Evolutionary conservation across 148 eudicot genomes (phyloP), one percentile per base, ranked within the genome.

Genomic region (Vaccinium corymbosum): DNA sequence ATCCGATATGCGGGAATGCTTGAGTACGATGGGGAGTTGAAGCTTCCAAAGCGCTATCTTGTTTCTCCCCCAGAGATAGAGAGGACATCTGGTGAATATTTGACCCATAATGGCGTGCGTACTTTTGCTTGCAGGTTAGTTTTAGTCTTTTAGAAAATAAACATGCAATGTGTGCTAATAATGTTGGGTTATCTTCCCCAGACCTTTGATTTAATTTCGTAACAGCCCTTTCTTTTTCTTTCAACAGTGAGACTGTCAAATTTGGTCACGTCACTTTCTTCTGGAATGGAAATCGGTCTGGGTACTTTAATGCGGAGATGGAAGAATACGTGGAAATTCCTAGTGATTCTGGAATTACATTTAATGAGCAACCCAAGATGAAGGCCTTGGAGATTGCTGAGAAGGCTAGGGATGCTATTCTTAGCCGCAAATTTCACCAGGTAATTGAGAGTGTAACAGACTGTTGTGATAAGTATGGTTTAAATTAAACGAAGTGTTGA

Each of bases 221-320:
- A 25, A 79, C 27, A 16, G 14, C 35, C 17, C 51, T 42, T 27
- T 35, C 8, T 35, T 22, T 78, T 81, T 78, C 77, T 38, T 46
- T 61, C 15, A 22, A 64, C 86, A 95, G 98, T 88, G 98, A 96
- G 87, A 94, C 98, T 77, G 98, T 96, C 77, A 96, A 96, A 86
- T 96, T 96, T 88, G 98, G 98, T 77, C 98, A 94, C 78, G 98
- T 96, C 51, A 96, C 98, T 72, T 93, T 95, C 86, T 95, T 95
- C 90, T 95, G 98, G 98, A 95, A 95, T 57, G 98, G 98, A 59
- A 95, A 93, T 76, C 95, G 97, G 22, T 95, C 97, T 48, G 98
- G 98, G 70, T 95, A 87, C 87, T 95, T 95, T 80, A 89, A 95
- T 79, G 29, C 93, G 16, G 89, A 92, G n/a, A 86, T 93, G 98